A percentile compares a stretch with the other conserved stretches of the same genome.
Evolutionary conservation across 2,329 filamentous ascomycete genomes (phyloP).

Genomic region (Cyphellophora attinorum): DNA sequence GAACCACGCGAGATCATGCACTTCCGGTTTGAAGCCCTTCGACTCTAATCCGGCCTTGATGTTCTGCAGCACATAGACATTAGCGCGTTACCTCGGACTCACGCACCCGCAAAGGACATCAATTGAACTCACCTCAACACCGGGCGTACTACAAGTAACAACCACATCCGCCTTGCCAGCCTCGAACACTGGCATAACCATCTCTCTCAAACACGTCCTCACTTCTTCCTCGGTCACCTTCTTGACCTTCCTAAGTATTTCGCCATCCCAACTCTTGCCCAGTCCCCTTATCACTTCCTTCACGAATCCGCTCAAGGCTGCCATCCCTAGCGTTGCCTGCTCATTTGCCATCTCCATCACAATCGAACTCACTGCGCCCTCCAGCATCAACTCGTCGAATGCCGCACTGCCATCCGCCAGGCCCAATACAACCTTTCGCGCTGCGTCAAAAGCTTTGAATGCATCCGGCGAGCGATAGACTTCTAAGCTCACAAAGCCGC

Average conservation of each 20-base stretch:
- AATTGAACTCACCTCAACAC: constrained; percentile 83
- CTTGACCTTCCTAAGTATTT: constrained; percentile 67
- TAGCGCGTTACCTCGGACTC: too few relatives aligned
- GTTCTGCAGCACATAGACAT: constrained; percentile 53
- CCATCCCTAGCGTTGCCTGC: constrained; percentile 72
- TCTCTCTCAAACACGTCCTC: constrained; percentile 59
- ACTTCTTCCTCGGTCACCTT: constrained; percentile 69
- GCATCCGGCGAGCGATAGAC: constrained; percentile 87
- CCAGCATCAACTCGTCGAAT: constrained; percentile 73
- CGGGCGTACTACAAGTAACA: constrained; percentile 75
- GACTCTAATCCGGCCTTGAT: constrained; percentile 65
- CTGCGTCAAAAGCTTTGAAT: constrained; percentile 73
- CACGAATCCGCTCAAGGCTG: constrained; percentile 75
- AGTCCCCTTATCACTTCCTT: constrained; percentile 69
- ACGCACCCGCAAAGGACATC: too few relatives aligned
- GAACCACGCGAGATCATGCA: constrained; percentile 67
- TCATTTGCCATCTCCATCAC: constrained; percentile 81
- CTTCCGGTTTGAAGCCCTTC: constrained; percentile 69
- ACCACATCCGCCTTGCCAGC: constrained; percentile 75
- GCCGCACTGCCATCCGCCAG: constrained; percentile 61
- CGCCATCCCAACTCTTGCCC: constrained; percentile 65
- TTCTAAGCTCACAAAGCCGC: constrained; percentile 70
- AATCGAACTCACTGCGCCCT: constrained; percentile 83
- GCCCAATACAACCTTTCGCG: constrained; percentile 62
- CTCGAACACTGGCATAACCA: constrained; percentile 71